Evolutionary conservation across 2,329 filamentous ascomycete species (phyloP).

Genomic region (Penicillium verrucosum): DNA sequence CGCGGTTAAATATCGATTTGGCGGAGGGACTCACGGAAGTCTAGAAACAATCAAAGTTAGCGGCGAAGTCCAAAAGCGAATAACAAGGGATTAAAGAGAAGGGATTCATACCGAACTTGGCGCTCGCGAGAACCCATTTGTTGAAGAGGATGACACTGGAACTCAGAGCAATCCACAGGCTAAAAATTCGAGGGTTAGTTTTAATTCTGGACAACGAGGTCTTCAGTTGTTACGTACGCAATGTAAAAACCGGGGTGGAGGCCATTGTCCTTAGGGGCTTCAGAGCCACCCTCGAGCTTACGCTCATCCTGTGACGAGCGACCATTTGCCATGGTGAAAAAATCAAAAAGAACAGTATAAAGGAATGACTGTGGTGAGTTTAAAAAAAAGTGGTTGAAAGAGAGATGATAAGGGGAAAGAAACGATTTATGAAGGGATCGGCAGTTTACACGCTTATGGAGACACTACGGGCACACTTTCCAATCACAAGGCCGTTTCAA

Average conservation of each 20-base stretch:
- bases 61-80: not conserved
- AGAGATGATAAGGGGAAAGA: conserved; percentile 6
- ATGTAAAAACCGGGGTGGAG: conserved; percentile 33
- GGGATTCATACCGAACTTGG: conserved; percentile 68
- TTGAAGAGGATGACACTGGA: conserved; percentile 97
- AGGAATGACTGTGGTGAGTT: conserved; percentile 27
- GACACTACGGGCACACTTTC: not conserved
- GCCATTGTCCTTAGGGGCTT: conserved; percentile 21
- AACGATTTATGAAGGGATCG: conserved; percentile 11
- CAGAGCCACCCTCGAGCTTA: conserved; percentile 24
- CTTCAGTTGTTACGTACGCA: conserved; percentile 19
- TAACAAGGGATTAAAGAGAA: not conserved
- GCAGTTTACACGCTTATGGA: conserved; percentile 8
- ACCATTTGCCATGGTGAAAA: conserved; percentile 23
- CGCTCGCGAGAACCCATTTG: conserved; percentile 89
- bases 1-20: not conserved
- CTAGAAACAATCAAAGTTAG: conserved; percentile 25
- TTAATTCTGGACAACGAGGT: not conserved
- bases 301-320: conserved; percentile 24
- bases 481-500: conserved; percentile 5
- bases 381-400: not conserved
- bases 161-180: conserved; percentile 85
- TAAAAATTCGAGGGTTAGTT: conserved; percentile 39
- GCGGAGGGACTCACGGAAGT: conserved; percentile 43
- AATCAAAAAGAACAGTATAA: conserved; percentile 15